Percentiles rank a stretch among this genome's conserved stretches.
These are phyloP conservation scores for Berkeleyomyces rouxiae DNA, from an alignment of 2,329 filamentous ascomycete species.

Conservation along the genomic window DNA sequence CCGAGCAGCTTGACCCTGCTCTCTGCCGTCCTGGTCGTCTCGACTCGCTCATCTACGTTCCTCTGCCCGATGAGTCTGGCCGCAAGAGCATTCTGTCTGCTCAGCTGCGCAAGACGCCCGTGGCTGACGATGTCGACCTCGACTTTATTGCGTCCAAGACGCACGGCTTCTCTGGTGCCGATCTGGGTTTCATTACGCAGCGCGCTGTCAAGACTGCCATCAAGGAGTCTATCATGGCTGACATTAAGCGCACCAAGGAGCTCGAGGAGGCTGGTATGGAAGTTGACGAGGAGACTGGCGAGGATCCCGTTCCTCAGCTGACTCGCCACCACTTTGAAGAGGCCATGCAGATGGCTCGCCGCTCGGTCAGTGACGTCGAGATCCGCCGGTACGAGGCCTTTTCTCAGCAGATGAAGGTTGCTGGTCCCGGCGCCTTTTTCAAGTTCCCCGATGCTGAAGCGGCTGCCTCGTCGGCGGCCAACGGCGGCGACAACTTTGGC, in stretches of 20 bases:
- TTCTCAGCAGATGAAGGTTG: constrained; percentile 97
- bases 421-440: constrained; percentile 91
- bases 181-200: constrained; percentile 97
- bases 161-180: constrained; percentile 97
- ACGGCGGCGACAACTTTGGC: constrained; percentile 53
- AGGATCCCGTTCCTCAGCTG: constrained; percentile 90
- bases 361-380: constrained; percentile 91
- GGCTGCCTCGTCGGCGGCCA: constrained; percentile 31
- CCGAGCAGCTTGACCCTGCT: constrained; percentile 94
- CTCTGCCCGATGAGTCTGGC: constrained; percentile 79
- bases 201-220: constrained; percentile 98
- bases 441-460: constrained; percentile 67
- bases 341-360: constrained; percentile 87
- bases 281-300: constrained; percentile 52
- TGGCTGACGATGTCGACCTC: constrained; percentile 73
- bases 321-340: constrained; percentile 97
- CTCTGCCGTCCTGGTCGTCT: constrained; percentile 97
- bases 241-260: constrained; percentile 81
- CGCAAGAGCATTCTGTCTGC: constrained; percentile 83
- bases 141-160: constrained; percentile 90
- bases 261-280: constrained; percentile 72
- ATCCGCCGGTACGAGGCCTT: constrained; percentile 98
- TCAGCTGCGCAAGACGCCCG: constrained; percentile 95
- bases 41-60: constrained; percentile 95
- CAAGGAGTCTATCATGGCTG: constrained; percentile 79